Percentiles rank a stretch among this genome's conserved stretches.
Conservation (phyloP, 2,329 filamentous ascomycete species). For the Gyromitra esculenta region DNA sequence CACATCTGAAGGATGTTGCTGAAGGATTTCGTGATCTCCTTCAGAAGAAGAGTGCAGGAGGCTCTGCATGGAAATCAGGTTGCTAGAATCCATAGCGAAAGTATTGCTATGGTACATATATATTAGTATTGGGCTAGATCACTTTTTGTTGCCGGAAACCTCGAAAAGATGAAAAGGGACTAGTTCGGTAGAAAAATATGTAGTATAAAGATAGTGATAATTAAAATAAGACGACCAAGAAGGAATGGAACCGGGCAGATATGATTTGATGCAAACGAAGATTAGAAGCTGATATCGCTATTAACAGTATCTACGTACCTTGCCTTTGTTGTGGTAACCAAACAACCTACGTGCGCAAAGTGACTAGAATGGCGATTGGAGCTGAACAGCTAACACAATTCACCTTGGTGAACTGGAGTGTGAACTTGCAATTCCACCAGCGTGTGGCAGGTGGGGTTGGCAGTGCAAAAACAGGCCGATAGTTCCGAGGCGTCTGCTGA, state of each 20-base stretch:
- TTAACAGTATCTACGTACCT: constrained; percentile 34
- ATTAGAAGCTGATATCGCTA: neutral
- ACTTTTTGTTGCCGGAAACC: constrained; percentile 10
- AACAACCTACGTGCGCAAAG: constrained; percentile 15
- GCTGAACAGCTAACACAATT: neutral
- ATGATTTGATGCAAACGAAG: neutral
- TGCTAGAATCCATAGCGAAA: constrained; percentile 11
- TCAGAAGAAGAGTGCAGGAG: constrained; percentile 16
- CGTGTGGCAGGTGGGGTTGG: neutral
- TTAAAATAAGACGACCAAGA: neutral
- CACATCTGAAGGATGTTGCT: neutral
- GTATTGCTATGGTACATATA: constrained; percentile 10
- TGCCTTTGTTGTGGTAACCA: neutral
- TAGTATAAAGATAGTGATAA: constrained; percentile 1
- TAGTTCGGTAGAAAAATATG: neutral
- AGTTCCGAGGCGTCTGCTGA: constrained; percentile 2
- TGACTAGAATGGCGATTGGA: constrained; percentile 34
- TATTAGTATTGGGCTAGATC: constrained; percentile 16
- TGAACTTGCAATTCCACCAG: neutral
- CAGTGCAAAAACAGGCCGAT: neutral
- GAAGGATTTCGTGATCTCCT: constrained; percentile 19
- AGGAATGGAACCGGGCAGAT: neutral
- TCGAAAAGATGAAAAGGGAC: neutral
- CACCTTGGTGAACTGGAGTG: neutral
- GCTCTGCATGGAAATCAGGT: constrained; percentile 24